A percentile compares a stretch with the other conserved stretches of the same genome.
Conservation (phyloP, 768 basidiomycete genomes). For the Termitomyces sp. region DNA sequence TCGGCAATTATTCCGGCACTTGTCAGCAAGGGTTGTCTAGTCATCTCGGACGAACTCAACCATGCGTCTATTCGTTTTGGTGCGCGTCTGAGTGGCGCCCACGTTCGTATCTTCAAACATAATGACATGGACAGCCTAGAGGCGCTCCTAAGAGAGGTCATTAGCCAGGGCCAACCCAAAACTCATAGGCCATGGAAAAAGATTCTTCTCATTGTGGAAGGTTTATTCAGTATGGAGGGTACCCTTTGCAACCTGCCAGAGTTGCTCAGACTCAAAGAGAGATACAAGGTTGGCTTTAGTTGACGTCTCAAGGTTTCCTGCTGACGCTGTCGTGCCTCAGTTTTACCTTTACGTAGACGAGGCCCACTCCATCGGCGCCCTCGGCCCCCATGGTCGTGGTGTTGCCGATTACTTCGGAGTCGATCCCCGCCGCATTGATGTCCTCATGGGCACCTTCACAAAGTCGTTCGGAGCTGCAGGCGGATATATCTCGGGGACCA, state of each 20-base stretch:
- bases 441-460: slow-evolving; percentile 99
- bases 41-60: slow-evolving; percentile 97
- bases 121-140: slow-evolving; percentile 90
- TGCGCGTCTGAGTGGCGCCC: slow-evolving; percentile 82
- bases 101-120: slow-evolving; percentile 94
- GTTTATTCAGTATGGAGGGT: slow-evolving; percentile 99
- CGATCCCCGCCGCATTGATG: slow-evolving; percentile 75
- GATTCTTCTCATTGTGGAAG: slow-evolving; percentile 92
- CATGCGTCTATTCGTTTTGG: slow-evolving; percentile 96
- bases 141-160: slow-evolving; percentile 76
- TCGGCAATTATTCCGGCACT: slow-evolving; percentile 91
- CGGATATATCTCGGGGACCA: slow-evolving; percentile 89
- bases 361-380: slow-evolving; percentile 95
- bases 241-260: slow-evolving; percentile 81
- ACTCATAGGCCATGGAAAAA: slow-evolving; percentile 99
- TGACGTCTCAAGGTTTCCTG: background rate
- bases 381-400: slow-evolving; percentile 93
- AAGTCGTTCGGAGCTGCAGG: slow-evolving; percentile 93
- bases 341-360: slow-evolving; percentile 97
- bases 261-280: slow-evolving; percentile 83
- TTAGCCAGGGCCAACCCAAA: slow-evolving; percentile 96
- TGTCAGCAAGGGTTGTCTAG: slow-evolving; percentile 84
- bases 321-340: slow-evolving; percentile 35
- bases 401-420: slow-evolving; percentile 93
- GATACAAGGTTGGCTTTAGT: slow-evolving; percentile 75